Conservation (phyloP, 495 filamentous ascomycete species). For the Neurospora sp. region DNA sequence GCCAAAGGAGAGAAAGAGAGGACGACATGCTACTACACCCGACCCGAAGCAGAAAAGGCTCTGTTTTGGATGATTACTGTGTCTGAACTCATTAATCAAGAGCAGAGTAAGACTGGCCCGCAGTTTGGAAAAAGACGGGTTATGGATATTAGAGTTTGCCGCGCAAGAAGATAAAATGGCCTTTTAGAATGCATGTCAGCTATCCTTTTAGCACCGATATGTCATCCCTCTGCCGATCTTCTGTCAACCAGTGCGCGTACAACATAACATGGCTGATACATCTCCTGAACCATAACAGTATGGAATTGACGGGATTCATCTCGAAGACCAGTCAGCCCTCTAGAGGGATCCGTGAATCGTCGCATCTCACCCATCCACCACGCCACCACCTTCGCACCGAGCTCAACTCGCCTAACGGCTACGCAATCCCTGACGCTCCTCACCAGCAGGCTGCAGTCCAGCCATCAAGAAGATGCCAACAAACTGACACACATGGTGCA, state of each 20-base stretch:
- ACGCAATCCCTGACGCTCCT: neutral
- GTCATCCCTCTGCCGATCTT: neutral
- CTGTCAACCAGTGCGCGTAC: neutral
- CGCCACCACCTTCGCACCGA: neutral
- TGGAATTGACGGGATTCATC: neutral
- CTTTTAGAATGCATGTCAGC: neutral
- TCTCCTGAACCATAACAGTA: neutral
- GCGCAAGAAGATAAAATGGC: neutral
- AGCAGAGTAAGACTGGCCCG: neutral
- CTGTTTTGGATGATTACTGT: conserved; percentile 23
- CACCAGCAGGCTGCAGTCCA: neutral
- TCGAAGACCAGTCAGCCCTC: neutral
- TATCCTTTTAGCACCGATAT: neutral
- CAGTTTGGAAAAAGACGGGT: neutral
- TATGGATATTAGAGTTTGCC: neutral
- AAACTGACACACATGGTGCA: neutral
- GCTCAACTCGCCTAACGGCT: neutral
- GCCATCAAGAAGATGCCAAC: neutral
- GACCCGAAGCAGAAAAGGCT: conserved; percentile 39
- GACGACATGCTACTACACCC: conserved; percentile 10
- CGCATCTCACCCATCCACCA: neutral
- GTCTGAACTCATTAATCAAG: neutral
- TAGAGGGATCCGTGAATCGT: neutral
- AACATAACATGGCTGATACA: neutral
- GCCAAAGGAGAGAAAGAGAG: conserved; percentile 26